Evolutionary conservation across 768 basidiomycete species (phyloP).

Genomic region (Paxillus involutus): DNA sequence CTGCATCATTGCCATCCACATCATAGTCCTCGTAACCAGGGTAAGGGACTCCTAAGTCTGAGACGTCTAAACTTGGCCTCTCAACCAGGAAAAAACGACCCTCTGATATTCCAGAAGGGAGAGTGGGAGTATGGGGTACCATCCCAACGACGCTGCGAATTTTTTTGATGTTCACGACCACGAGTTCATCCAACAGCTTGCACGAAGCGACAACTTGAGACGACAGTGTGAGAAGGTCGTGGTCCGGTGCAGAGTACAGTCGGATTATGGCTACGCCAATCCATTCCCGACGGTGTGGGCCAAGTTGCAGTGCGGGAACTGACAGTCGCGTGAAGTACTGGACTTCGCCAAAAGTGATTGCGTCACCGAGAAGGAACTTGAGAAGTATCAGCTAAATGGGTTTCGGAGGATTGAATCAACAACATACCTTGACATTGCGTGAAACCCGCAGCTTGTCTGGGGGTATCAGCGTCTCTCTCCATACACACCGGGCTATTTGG

Average conservation of each 20-base stretch:
- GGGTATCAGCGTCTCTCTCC: not conserved
- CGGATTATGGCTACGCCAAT: conserved; percentile 19
- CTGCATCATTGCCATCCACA: not conserved
- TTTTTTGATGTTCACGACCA: conserved; percentile 7
- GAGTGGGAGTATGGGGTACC: conserved; percentile 17
- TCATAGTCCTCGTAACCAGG: not conserved
- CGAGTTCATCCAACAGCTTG: conserved; percentile 16
- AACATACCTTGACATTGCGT: not conserved
- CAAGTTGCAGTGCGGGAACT: conserved; percentile 12
- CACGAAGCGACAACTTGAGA: conserved; percentile 15
- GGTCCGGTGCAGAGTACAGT: conserved; percentile 19
- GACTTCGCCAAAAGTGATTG: not conserved
- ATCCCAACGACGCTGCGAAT: conserved; percentile 25
- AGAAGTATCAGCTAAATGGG: not conserved
- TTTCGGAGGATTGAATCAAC: not conserved
- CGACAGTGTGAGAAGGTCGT: conserved; percentile 11
- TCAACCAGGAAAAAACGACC: conserved; percentile 19
- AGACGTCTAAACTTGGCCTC: conserved; percentile 21
- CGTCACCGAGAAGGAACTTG: not conserved
- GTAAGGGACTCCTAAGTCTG: conserved; percentile 3
- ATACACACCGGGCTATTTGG: conserved; percentile 14
- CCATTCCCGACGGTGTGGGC: not conserved
- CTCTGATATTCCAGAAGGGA: conserved; percentile 1
- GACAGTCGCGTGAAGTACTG: not conserved
- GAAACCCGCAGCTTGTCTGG: not conserved